Evolutionary conservation across 139 green algal genomes (phyloP), one percentile per base, ranked within the genome.

Genomic region (Volvox reticuliferus): DNA sequence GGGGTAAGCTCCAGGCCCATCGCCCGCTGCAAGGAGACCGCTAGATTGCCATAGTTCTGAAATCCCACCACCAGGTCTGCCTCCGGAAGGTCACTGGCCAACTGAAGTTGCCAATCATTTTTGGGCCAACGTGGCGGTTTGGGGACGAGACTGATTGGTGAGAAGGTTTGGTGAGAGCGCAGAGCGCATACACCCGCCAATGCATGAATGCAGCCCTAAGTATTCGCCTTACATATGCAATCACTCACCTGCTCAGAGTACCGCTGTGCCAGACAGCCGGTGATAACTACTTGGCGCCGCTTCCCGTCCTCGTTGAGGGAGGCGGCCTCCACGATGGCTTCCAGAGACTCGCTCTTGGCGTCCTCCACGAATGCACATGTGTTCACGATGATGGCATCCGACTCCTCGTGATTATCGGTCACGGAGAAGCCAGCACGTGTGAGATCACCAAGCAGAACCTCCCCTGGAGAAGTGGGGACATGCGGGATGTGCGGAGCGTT

Each of bases 311-410:
- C 91, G 65, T 98, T 98, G 36, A 98, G 77, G 18, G 86, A 80
- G 14, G 96, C 94, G 1, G 96, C 96, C 87, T 97, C 94, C 33
- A 98, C 92, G 77, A 99, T 98, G 73, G 97, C 96, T 87, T 99
- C 95, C 1, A 99, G 92, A 1, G 93, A 97, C 92, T 99, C 97
- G 32, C 94, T 93, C 92, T 99, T 98, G 19, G 97, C 97, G 86
- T 98, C 96, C 85, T 99, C 97, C 68, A 99, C 97, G 94, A 99
- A 99, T 18, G 88, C 95, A 78, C 97, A 99, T 0, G 97, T 99
- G 93, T 99, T 99, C 65, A 99, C 79, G 6, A 99, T 93, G 73
- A 99, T 96, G 28, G 96, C 96, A 80, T 99, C 97, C 0, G 96
- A 93, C 3, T 96, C 89, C 61, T 95, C 94, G 76, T 96, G 93